Evolutionary conservation across 768 basidiomycete species (phyloP), one percentile per base, ranked within the genome.

Genomic region (Psilocybe cyanescens): DNA sequence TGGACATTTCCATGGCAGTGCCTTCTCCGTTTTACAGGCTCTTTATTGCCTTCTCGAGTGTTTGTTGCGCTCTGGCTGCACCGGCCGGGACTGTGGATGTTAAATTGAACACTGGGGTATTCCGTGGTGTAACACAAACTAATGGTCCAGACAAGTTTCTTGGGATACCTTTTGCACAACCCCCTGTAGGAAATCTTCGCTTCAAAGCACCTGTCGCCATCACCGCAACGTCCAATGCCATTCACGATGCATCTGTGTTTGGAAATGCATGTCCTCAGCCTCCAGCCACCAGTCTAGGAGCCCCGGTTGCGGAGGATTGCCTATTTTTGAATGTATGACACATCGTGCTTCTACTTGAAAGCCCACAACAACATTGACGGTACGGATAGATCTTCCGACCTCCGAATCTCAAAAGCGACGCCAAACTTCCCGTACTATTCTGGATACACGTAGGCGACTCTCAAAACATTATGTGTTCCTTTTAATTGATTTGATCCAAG

Each of bases 191-290:
- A 1, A 44, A 67, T 6, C 76, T 88, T 47, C 80, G 87, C 2
- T 87, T 90, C 72, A 83, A 82, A 61, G 79, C 82, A 0, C 86
- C 88, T 2, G 74, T 81, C 0, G 68, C 79, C 2, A 76, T 86
- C 58, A 71, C 72, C 16, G 65, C 63, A 30, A 61, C 70, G 1
- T 71, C 74, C 0, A 65, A 56, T 9, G 74, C 59, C 0, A 60
- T 84, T 1, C 70, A 75, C 37, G 68, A 81, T 59, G 83, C 87
- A 11, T 77, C 79, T 11, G 55, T 67, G 7, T 87, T 87, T 60
- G 84, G 85, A 0, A 76, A 83, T 61, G 84, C 83, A 1, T 88
- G 86, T 67, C 84, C 83, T 19, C 86, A 86, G 59, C 77, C 77
- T 8, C 68, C 76, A 8, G 66, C 61, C 8, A 35, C 63, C 3